These are phyloP conservation scores for Lachnellula hyalina DNA, from an alignment of 2,329 filamentous ascomycete species.

Conservation along the genomic window DNA sequence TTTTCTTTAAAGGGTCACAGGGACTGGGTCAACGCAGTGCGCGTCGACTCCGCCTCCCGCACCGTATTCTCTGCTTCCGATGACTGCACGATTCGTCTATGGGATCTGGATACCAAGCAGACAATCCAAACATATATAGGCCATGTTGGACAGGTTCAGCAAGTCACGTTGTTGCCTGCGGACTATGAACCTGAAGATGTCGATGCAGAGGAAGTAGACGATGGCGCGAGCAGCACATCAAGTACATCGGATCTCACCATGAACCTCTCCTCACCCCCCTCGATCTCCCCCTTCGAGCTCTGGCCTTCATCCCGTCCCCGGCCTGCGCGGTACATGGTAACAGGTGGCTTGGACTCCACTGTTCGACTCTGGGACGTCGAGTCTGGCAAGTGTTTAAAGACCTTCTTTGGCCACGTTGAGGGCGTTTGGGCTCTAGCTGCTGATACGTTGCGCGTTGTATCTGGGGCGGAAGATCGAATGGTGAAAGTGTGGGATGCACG, in stretches of 20 bases:
- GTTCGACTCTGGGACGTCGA: constrained; percentile 89
- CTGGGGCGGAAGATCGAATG: constrained; percentile 87
- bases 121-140: constrained; percentile 77
- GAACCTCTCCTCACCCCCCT: constrained; percentile 3
- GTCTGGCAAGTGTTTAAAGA: constrained; percentile 76
- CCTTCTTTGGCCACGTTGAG: constrained; percentile 95
- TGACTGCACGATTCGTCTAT: constrained; percentile 84
- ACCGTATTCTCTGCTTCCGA: constrained; percentile 92
- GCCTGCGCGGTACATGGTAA: constrained; percentile 88
- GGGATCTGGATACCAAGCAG: constrained; percentile 81
- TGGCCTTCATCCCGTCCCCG: constrained; percentile 64
- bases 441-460: constrained; percentile 82
- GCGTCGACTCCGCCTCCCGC: constrained; percentile 73
- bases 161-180: constrained; percentile 74
- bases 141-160: constrained; percentile 93
- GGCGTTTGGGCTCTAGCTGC: constrained; percentile 91
- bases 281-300: constrained; percentile 32
- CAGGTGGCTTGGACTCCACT: constrained; percentile 83
- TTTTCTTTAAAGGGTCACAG: constrained; percentile 77
- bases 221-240: constrained; percentile 34
- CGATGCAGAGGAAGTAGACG: constrained; percentile 51
- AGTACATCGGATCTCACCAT: constrained; percentile 14
- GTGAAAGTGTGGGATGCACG: constrained; percentile 94
- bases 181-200: constrained; percentile 87
- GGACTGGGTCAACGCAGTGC: constrained; percentile 97